Evolutionary conservation across 225 moss, liverwort and hornwort genomes (phyloP).

Genomic region (Bryum argenteum): DNA sequence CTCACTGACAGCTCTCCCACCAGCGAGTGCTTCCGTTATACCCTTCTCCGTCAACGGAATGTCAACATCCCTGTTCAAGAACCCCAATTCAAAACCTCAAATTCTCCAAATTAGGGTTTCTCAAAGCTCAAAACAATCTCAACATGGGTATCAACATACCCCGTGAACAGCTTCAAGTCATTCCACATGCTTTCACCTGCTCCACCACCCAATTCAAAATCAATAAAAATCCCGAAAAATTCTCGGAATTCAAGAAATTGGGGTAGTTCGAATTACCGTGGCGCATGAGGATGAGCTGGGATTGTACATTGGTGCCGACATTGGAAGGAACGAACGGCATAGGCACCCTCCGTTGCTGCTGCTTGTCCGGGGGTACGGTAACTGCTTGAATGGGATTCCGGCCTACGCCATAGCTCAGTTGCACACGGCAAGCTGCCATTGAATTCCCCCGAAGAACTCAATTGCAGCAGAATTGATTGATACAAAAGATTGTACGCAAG

Average conservation of each 20-base stretch:
- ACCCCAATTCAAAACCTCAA: background rate
- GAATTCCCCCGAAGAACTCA: background rate
- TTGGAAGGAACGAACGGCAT: constrained; percentile 18
- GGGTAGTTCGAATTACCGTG: constrained; percentile 5
- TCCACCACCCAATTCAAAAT: constrained; percentile 10
- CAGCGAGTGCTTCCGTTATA: constrained; percentile 82
- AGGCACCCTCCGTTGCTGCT: constrained; percentile 1
- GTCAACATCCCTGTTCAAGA: constrained; percentile 74
- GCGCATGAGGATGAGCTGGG: constrained; percentile 32
- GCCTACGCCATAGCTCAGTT: constrained; percentile 10
- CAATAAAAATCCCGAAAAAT: background rate
- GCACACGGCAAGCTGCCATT: constrained; percentile 43
- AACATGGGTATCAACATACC: constrained; percentile 17
- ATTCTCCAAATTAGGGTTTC: constrained; percentile 1
- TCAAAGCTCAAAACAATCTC: constrained; percentile 12
- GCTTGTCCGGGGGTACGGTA: constrained; percentile 29
- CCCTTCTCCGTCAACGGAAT: constrained; percentile 93
- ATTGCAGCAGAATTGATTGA: background rate
- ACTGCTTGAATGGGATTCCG: constrained; percentile 25
- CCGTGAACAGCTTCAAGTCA: constrained; percentile 42
- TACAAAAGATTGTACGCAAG: background rate
- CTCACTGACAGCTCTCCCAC: constrained; percentile 78
- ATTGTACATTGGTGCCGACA: constrained; percentile 19
- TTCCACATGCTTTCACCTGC: constrained; percentile 47
- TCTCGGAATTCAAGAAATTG: background rate